Evolutionary conservation across 257 asterid genomes (phyloP), one percentile per base, ranked within the genome.

Genomic region (Echites panduratus): DNA sequence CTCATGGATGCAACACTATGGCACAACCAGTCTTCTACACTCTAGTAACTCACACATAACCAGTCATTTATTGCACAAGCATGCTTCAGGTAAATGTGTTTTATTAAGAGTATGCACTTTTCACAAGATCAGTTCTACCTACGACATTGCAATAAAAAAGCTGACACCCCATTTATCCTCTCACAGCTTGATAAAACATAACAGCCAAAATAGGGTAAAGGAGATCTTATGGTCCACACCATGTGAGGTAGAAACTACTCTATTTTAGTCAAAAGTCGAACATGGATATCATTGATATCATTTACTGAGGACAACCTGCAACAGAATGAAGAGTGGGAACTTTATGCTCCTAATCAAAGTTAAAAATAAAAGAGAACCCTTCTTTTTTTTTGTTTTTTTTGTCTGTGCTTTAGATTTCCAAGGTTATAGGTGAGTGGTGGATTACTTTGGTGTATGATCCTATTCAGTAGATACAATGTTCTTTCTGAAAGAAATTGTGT

Each of bases 261-360:
- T 76, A 84, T 84, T 79, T 94, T 94, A 59, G 95, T 87, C 68
- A 70, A 73, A 76, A 94, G 85, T 20, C 97, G 83, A 16, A 96
- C 85, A 75, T 79, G 82, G 44, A 79, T 77, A 76, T 91, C 86
- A 70, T 77, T 79, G 73, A 94, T 86, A 75, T 80, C 90, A 79
- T 89, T 90, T 43, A 94, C 85, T 61, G 97, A 88, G 58, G 71
- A 77, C 77, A 88, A 89, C 87, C 98, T 94, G 88, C 80, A 85
- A 67, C 48, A 79, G 47, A 20, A 71, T 45, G 38, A 78, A 48
- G 19, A 57, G 73, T 20, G 40, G 49, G n/a, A 50, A 70, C 47
- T 48, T 67, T 35, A 48, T 32, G 38, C 38, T 32, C 38, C 38
- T 32, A 32, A 32, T 32, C 38, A 32, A 32, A 32, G 38, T 32